phyloP scores from a whole-genome alignment of 2,329 filamentous ascomycete species.

The Arthrobotrys musiformis region DNA sequence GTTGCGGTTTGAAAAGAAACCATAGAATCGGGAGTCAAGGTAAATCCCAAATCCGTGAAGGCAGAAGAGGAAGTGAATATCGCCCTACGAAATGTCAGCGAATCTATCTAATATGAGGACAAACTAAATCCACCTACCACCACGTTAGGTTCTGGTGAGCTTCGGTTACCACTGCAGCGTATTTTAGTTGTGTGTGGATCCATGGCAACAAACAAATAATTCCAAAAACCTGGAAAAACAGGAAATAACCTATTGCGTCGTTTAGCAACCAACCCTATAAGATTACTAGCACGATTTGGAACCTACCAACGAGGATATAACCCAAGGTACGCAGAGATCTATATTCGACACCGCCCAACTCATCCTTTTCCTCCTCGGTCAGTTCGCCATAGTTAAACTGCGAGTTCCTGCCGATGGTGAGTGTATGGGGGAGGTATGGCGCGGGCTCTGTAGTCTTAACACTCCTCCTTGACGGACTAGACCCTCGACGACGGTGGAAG shows the following conservation, averaged over 20 bases:
- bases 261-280: background rate
- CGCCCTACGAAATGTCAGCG: slow-evolving; percentile 65
- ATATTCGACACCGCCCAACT: slow-evolving; percentile 96
- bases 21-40: slow-evolving; percentile 94
- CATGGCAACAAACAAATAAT: slow-evolving; percentile 80
- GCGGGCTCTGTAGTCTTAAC: slow-evolving; percentile 66
- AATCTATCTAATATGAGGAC: background rate
- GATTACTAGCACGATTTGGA: background rate
- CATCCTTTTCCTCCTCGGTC: slow-evolving; percentile 89
- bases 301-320: slow-evolving; percentile 72
- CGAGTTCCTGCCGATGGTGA: slow-evolving; percentile 92
- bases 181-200: slow-evolving; percentile 74
- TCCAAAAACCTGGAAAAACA: slow-evolving; percentile 82
- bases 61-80: slow-evolving; percentile 88
- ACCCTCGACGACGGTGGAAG: slow-evolving; percentile 59
- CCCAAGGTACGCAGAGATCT: slow-evolving; percentile 87
- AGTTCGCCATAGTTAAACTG: slow-evolving; percentile 79
- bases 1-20: slow-evolving; percentile 81
- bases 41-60: slow-evolving; percentile 96
- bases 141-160: slow-evolving; percentile 76
- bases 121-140: slow-evolving; percentile 70
- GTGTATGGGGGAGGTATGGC: slow-evolving; percentile 93
- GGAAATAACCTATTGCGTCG: slow-evolving; percentile 74
- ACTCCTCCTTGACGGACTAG: slow-evolving; percentile 69
- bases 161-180: slow-evolving; percentile 72